Evolutionary conservation across 164 flowering plant genomes (phyloP).

Genomic region (Vitis amurensis): DNA sequence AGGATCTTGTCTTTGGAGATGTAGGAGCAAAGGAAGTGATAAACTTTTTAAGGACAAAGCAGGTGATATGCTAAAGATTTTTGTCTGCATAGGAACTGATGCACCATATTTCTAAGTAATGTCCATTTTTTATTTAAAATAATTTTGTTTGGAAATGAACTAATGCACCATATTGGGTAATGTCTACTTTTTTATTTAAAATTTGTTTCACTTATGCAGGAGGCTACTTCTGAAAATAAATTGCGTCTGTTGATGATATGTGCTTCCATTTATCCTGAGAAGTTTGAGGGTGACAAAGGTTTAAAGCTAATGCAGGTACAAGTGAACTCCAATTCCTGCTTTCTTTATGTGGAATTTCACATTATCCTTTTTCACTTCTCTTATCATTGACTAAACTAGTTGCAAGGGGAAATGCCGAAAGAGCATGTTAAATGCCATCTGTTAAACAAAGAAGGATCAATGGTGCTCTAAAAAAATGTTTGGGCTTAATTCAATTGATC

Average conservation of each 20-base stretch:
- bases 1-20: constrained; percentile 61
- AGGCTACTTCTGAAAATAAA: constrained; percentile 40
- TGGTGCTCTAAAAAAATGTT: too few relatives aligned
- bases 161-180: too few relatives aligned
- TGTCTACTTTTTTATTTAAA: neutral
- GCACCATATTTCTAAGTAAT: neutral
- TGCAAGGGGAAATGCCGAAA: too few relatives aligned
- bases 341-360: neutral
- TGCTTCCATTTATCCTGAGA: constrained; percentile 49
- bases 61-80: constrained; percentile 20
- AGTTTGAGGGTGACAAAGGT: constrained; percentile 56
- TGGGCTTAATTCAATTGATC: too few relatives aligned
- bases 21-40: constrained; percentile 55
- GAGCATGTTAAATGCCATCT: too few relatives aligned
- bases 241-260: constrained; percentile 48
- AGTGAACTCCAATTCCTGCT: neutral
- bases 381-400: too few relatives aligned
- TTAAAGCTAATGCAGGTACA: constrained; percentile 47
- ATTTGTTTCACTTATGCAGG: constrained; percentile 27
- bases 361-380: too few relatives aligned
- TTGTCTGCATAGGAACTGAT: neutral
- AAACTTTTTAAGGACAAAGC: constrained; percentile 39
- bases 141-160: neutral
- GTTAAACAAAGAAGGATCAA: too few relatives aligned
- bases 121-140: neutral